A percentile compares a stretch with the other conserved stretches of the same genome.
Conservation (phyloP, 257 asterid genomes). For the Ligustrum vulgare region DNA sequence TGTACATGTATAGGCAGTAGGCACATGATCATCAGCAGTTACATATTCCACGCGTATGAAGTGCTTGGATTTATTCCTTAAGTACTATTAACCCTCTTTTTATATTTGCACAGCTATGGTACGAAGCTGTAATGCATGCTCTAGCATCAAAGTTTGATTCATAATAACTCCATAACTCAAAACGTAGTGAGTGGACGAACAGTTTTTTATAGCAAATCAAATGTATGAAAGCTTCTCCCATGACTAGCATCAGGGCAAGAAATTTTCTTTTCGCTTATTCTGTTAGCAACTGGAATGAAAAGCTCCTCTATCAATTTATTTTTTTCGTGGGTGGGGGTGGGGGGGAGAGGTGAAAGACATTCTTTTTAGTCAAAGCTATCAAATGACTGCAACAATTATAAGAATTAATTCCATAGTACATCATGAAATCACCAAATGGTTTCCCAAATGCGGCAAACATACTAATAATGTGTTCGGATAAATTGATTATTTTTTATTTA, state of each 20-base stretch:
- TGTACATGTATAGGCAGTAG: background rate
- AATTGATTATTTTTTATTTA: no score
- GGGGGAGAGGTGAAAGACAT: no score
- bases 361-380: background rate
- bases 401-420: background rate
- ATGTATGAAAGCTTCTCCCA: background rate
- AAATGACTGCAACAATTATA: background rate
- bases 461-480: no score
- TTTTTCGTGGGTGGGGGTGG: no score
- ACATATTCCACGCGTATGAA: background rate
- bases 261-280: background rate
- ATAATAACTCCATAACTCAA: constrained; percentile 5
- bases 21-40: background rate
- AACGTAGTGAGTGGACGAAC: background rate
- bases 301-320: no score
- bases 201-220: background rate
- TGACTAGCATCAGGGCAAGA: background rate
- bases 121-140: constrained; percentile 3
- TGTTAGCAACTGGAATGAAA: background rate
- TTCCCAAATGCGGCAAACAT: background rate
- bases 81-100: background rate
- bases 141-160: background rate
- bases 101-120: background rate
- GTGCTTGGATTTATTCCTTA: background rate
- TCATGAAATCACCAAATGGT: background rate